A percentile compares a stretch with the other conserved stretches of the same genome.
These are phyloP conservation scores for Hymenochaete sp. DNA, from an alignment of 1,284 basidiomycete species.

Conservation along the genomic window DNA sequence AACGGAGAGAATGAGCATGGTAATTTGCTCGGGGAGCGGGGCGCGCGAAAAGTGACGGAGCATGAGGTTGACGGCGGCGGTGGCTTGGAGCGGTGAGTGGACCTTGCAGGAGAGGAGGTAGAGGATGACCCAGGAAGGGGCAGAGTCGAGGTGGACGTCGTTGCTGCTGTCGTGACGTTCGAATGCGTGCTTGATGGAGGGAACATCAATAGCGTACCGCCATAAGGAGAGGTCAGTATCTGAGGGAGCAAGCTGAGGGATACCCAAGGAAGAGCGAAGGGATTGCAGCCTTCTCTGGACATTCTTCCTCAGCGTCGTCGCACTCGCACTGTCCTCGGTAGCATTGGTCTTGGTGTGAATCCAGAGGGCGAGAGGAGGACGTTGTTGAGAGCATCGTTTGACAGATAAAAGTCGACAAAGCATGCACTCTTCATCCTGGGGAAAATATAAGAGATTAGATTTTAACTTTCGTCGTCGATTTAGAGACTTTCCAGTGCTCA, in stretches of 20 bases:
- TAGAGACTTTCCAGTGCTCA: no score
- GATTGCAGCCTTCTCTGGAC: slow-evolving; percentile 4
- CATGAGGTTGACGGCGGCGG: slow-evolving; percentile 31
- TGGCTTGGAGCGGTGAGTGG: slow-evolving; percentile 33
- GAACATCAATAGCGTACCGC: no score
- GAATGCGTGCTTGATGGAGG: no score
- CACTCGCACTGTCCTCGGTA: slow-evolving; percentile 24
- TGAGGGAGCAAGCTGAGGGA: no score
- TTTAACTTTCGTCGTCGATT: no score
- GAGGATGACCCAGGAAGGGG: slow-evolving; percentile 41
- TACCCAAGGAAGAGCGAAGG: slow-evolving; percentile 3
- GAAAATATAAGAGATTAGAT: no score
- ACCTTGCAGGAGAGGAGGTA: slow-evolving; percentile 43
- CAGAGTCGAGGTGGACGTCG: slow-evolving; percentile 7
- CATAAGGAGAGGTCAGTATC: no score
- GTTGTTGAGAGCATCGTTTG: no score
- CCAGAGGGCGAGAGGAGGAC: no score
- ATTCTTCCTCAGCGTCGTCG: slow-evolving; percentile 21
- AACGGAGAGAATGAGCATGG: slow-evolving; percentile 39
- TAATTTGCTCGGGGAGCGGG: slow-evolving; percentile 29
- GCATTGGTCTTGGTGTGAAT: background rate
- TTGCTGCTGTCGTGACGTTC: background rate
- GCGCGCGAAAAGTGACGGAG: slow-evolving; percentile 30
- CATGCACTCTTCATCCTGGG: no score
- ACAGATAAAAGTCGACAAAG: no score